Percentiles rank a stretch among this genome's conserved stretches.
phyloP scores from a whole-genome alignment of 257 asterid species.

The Capsicum chinense region DNA sequence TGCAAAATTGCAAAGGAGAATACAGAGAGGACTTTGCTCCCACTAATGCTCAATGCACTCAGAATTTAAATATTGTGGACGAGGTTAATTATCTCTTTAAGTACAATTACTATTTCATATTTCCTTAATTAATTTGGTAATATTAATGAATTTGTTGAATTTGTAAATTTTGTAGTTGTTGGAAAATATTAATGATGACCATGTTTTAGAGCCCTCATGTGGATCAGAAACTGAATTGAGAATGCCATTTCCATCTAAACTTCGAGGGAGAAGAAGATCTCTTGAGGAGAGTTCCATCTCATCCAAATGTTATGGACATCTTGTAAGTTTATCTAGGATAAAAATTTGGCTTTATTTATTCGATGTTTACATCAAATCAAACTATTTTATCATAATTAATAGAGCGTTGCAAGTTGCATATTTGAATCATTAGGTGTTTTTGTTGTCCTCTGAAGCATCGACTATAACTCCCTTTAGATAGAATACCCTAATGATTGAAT shows the following conservation, averaged over 20 bases:
- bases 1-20: conserved; percentile 43
- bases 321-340: background rate
- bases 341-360: background rate
- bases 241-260: conserved; percentile 7
- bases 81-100: conserved; percentile 35
- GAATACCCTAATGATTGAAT: background rate
- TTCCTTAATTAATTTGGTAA: background rate
- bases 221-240: conserved; percentile 28
- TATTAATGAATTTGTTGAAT: background rate
- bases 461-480: background rate
- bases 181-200: background rate
- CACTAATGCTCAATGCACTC: conserved; percentile 37
- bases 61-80: conserved; percentile 29
- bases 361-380: fast-evolving
- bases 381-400: no score
- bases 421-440: background rate
- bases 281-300: conserved; percentile 14
- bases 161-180: conserved; percentile 20
- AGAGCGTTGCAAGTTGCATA: background rate
- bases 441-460: background rate
- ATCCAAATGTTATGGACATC: conserved; percentile 16
- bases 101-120: background rate
- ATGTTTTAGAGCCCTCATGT: conserved; percentile 35
- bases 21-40: conserved; percentile 34
- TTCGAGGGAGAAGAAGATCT: conserved; percentile 33